Base-by-base conservation (phyloP, 352 stramenopile genomes). In the Phytophthora chlamydospora region DNA sequence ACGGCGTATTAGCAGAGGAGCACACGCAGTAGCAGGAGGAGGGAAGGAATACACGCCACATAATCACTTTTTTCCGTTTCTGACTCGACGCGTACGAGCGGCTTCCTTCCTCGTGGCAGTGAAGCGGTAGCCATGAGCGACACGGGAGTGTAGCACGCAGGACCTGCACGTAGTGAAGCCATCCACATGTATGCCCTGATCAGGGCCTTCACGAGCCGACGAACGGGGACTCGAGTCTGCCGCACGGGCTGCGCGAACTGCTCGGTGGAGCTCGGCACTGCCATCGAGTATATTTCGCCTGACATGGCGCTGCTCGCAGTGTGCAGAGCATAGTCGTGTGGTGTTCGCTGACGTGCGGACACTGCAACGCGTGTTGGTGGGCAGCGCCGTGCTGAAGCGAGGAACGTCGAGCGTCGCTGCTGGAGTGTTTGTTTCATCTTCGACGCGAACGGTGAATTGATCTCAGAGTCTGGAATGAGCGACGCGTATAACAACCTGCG, bases 1-100 rank as follows among this genome's bases (percentile, higher is more conserved):
- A 49, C 45, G 52, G 52, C 41, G 51, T 68, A 68, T 68, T 65
- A 68, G 58, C 58, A 67, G 50, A 47, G 39, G 48, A 66, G 52
- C 32, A 59, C 34, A 17, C 35, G 39, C 16, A 52, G 35, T 13
- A 64, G 45, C 34, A 55, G 47, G 34, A 45, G 21, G 33, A 59
- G 35, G 53, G 36, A 51, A 62, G 41, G 62, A 68, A 73, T 68
- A 69, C 48, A 68, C 36, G 46, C 51, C 58, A 71, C 55, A 73
- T 12, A 72, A 52, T 44, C 39, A 43, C 36, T 41, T 62, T 48
- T 41, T 21, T 46, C 19, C 42, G 17, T 48, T 29, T 36, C 34
- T 66, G 47, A 45, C 45, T 60, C 33, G 16, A 53, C 39, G 17
- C 24, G 24, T 27, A 4, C 1, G 21, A n/a, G 43, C n/a, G 4